Evolutionary conservation across 768 basidiomycete species (phyloP).

Genomic region (Mycena pura): DNA sequence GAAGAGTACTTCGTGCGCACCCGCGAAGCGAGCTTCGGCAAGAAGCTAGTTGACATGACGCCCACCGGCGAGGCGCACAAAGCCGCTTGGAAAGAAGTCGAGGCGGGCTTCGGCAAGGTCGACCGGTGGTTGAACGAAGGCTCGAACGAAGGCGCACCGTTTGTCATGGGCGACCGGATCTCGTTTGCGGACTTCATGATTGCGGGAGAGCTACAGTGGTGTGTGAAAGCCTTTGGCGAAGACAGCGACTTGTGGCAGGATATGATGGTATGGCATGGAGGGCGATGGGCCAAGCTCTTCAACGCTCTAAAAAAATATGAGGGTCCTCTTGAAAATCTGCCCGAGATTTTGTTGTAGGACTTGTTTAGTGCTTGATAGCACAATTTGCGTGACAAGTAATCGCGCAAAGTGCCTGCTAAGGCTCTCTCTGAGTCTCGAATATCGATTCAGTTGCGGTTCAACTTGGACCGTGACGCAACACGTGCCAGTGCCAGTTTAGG

Average conservation of each 20-base stretch:
- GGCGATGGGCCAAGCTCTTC: conserved; percentile 45
- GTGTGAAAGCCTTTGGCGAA: conserved; percentile 33
- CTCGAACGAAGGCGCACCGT: no score
- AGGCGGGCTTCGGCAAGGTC: conserved; percentile 33
- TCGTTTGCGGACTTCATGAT: conserved; percentile 45
- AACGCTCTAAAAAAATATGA: conserved; percentile 41
- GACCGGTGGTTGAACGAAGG: conserved; percentile 39
- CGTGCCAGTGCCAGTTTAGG: conserved; percentile 37
- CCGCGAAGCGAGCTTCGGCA: conserved; percentile 38
- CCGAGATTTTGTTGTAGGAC: no score
- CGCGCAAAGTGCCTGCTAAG: no score
- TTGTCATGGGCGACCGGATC: conserved; percentile 40
- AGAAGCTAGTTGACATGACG: conserved; percentile 43
- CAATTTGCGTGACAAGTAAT: no score
- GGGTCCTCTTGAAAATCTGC: conserved; percentile 15
- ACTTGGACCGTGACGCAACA: no score
- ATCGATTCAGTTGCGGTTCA: no score
- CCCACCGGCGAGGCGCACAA: conserved; percentile 34
- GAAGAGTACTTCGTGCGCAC: conserved; percentile 40
- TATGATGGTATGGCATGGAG: conserved; percentile 43
- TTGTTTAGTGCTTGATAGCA: no score
- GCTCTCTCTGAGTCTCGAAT: no score
- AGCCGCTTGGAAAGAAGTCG: conserved; percentile 34
- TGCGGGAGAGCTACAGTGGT: conserved; percentile 43
- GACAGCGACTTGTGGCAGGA: conserved; percentile 41